phyloP scores from a whole-genome alignment of 306 rosid genomes.

The Gastrolobium villosum region DNA sequence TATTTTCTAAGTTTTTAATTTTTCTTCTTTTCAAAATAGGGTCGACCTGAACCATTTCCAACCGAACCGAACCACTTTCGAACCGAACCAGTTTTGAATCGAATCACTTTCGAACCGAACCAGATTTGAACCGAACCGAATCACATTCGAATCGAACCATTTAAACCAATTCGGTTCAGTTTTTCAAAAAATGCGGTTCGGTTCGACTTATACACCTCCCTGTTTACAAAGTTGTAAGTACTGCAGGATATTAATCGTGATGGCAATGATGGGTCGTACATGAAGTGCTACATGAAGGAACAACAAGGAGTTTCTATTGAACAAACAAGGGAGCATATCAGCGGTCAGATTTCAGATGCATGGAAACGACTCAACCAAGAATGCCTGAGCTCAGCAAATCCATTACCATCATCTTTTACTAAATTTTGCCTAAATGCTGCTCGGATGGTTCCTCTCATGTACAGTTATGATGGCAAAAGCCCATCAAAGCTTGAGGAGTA shows the following conservation, averaged over 20 bases:
- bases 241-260: constrained; percentile 47
- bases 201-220: too few species aligned
- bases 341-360: constrained; percentile 46
- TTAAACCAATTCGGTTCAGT: too few species aligned
- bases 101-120: too few species aligned
- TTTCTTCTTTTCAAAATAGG: too few species aligned
- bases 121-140: too few species aligned
- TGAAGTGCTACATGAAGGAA: constrained; percentile 56
- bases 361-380: constrained; percentile 65
- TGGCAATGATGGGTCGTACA: constrained; percentile 67
- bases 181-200: too few species aligned
- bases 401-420: constrained; percentile 54
- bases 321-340: constrained; percentile 42
- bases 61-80: too few species aligned
- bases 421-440: constrained; percentile 49
- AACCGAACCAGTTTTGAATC: too few species aligned
- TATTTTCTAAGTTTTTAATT: too few species aligned
- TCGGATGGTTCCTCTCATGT: constrained; percentile 50
- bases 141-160: too few species aligned
- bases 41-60: too few species aligned
- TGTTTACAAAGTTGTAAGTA: neutral
- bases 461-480: constrained; percentile 33
- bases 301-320: constrained; percentile 43
- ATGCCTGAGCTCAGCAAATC: constrained; percentile 48
- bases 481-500: constrained; percentile 46